Evolutionary conservation across 1,139 yeast genomes (phyloP).

Genomic region (Candida neerlandica): DNA sequence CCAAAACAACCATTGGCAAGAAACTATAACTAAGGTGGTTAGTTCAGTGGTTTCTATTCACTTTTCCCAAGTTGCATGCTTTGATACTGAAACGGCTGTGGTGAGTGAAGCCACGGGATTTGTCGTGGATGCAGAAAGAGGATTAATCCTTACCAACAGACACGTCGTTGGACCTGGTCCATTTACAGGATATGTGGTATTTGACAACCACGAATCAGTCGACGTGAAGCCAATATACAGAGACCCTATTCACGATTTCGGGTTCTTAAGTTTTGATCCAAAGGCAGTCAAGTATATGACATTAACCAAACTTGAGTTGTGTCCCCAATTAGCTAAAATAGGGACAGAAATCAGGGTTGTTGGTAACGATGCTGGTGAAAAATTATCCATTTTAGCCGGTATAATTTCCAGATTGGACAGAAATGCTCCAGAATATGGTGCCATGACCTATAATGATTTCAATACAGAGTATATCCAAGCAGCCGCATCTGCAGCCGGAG

Average conservation of each 20-base stretch:
- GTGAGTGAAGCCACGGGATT: slow-evolving; percentile 95
- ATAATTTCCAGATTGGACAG: slow-evolving; percentile 89
- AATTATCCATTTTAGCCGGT: slow-evolving; percentile 84
- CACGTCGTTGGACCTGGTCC: slow-evolving; percentile 97
- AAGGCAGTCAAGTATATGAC: slow-evolving; percentile 70
- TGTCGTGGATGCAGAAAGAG: slow-evolving; percentile 82
- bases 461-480: slow-evolving; percentile 96
- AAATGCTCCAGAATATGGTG: slow-evolving; percentile 94
- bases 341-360: slow-evolving; percentile 93
- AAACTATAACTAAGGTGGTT: slow-evolving; percentile 79
- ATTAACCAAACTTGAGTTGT: slow-evolving; percentile 64
- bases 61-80: slow-evolving; percentile 81
- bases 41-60: slow-evolving; percentile 87
- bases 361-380: slow-evolving; percentile 97
- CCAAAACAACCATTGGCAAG: slow-evolving; percentile 59
- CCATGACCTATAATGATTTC: slow-evolving; percentile 87
- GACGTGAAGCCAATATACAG: slow-evolving; percentile 80
- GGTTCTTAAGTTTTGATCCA: slow-evolving; percentile 78
- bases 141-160: slow-evolving; percentile 86
- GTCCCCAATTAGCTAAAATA: slow-evolving; percentile 82
- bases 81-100: slow-evolving; percentile 81
- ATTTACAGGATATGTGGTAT: slow-evolving; percentile 85
- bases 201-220: slow-evolving; percentile 93
- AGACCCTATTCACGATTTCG: slow-evolving; percentile 89
- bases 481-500: slow-evolving; percentile 95